Percentiles rank a stretch among this genome's conserved stretches.
These are phyloP conservation scores for Elsinoe arachidis DNA, from an alignment of 2,329 filamentous ascomycete species.

Conservation along the genomic window DNA sequence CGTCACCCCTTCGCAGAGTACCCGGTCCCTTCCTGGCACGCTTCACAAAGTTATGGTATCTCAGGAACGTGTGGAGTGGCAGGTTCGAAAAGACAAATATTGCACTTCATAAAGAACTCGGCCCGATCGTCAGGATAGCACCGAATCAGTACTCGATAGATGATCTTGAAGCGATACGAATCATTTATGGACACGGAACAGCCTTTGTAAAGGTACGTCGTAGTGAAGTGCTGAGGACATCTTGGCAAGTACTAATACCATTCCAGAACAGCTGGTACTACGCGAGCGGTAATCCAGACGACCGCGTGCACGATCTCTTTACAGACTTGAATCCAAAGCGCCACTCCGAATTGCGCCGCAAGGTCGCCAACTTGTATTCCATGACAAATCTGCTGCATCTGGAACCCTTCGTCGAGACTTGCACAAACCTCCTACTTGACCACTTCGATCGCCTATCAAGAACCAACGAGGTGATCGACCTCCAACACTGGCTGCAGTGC, in stretches of 20 bases:
- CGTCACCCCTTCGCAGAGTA: slow-evolving; percentile 17
- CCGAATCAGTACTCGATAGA: slow-evolving; percentile 9
- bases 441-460: slow-evolving; percentile 15
- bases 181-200: slow-evolving; percentile 9
- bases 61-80: slow-evolving; percentile 18
- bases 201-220: slow-evolving; percentile 1
- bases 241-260: slow-evolving; percentile 21
- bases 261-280: slow-evolving; percentile 59
- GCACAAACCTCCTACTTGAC: slow-evolving; percentile 18
- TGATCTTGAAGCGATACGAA: slow-evolving; percentile 4
- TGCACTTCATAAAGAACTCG: slow-evolving; percentile 15
- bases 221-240: neutral
- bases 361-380: slow-evolving; percentile 20
- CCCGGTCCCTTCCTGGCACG: slow-evolving; percentile 20
- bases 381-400: slow-evolving; percentile 20
- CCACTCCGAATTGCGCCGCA: slow-evolving; percentile 14
- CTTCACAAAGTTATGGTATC: slow-evolving; percentile 20
- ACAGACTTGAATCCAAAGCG: slow-evolving; percentile 41
- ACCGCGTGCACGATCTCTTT: slow-evolving; percentile 53
- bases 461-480: slow-evolving; percentile 45
- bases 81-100: slow-evolving; percentile 20
- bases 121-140: slow-evolving; percentile 7
- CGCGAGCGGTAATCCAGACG: slow-evolving; percentile 56
- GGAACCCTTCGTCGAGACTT: slow-evolving; percentile 17
- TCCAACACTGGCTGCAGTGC: slow-evolving; percentile 66